Evolutionary conservation across 345 rosid genomes (phyloP).

Genomic region (Microthlaspi erraticum): DNA sequence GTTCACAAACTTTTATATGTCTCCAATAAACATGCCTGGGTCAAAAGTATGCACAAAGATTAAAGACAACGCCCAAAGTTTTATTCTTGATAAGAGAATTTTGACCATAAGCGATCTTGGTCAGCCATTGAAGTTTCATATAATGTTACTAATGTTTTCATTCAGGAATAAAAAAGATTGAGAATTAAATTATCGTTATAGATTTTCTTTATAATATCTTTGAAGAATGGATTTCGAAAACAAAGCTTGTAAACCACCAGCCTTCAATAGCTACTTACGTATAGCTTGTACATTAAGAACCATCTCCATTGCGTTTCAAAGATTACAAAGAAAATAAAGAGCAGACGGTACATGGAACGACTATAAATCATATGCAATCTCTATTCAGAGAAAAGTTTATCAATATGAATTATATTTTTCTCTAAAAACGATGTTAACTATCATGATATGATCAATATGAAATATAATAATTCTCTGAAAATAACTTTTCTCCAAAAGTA

Average conservation of each 20-base stretch:
- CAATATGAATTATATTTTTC: too few relatives aligned
- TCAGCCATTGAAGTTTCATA: slow-evolving; percentile 4
- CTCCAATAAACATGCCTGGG: slow-evolving; percentile 4
- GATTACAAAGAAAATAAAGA: background rate
- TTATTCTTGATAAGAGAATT: slow-evolving; percentile 32
- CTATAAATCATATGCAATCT: too few relatives aligned
- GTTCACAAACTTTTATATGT: background rate
- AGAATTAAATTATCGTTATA: background rate
- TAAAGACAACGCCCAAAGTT: slow-evolving; percentile 24
- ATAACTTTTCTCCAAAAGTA: background rate
- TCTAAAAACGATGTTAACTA: too few relatives aligned
- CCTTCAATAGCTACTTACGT: background rate
- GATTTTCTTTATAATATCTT: background rate
- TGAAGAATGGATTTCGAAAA: background rate
- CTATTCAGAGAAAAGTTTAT: too few relatives aligned
- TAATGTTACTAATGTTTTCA: background rate
- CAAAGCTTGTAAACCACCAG: background rate
- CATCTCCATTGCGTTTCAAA: background rate
- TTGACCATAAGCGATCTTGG: slow-evolving; percentile 23
- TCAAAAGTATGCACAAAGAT: slow-evolving; percentile 15
- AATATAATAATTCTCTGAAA: too few relatives aligned
- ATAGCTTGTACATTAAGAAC: background rate
- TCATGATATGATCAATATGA: too few relatives aligned
- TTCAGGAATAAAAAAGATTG: background rate
- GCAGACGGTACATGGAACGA: too few relatives aligned